Percentiles rank a stretch among this genome's conserved stretches.
Evolutionary conservation across 1,284 basidiomycete genomes (phyloP).

Genomic region (Ceratobasidium sp.): DNA sequence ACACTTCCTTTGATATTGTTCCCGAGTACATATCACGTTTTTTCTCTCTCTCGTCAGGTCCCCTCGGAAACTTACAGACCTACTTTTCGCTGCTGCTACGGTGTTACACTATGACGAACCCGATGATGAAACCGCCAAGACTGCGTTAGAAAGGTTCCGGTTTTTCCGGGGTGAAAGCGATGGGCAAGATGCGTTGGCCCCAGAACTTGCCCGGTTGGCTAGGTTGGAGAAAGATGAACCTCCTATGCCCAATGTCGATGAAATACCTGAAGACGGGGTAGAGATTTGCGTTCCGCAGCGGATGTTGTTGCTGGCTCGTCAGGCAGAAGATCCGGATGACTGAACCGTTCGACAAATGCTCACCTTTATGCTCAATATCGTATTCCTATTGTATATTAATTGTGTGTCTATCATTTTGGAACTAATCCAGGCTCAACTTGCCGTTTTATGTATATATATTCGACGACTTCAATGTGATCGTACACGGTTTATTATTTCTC

Average conservation of each 20-base stretch:
- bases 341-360: background rate
- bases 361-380: no score
- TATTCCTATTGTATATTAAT: no score
- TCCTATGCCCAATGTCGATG: no score
- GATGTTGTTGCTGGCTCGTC: slow-evolving; percentile 4
- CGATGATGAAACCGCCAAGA: slow-evolving; percentile 1
- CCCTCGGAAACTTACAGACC: slow-evolving; percentile 12
- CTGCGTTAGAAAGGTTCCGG: background rate
- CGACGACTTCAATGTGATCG: no score
- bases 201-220: background rate
- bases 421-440: no score
- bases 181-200: background rate
- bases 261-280: no score
- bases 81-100: slow-evolving; percentile 10
- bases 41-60: slow-evolving; percentile 4
- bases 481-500: no score
- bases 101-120: background rate
- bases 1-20: background rate
- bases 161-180: slow-evolving; percentile 21
- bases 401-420: no score
- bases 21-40: background rate
- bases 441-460: no score
- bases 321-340: background rate
- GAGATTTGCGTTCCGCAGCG: slow-evolving; percentile 16
- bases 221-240: background rate